Conservation (phyloP, 2,329 filamentous ascomycete genomes). For the Madurella mycetomatis region DNA sequence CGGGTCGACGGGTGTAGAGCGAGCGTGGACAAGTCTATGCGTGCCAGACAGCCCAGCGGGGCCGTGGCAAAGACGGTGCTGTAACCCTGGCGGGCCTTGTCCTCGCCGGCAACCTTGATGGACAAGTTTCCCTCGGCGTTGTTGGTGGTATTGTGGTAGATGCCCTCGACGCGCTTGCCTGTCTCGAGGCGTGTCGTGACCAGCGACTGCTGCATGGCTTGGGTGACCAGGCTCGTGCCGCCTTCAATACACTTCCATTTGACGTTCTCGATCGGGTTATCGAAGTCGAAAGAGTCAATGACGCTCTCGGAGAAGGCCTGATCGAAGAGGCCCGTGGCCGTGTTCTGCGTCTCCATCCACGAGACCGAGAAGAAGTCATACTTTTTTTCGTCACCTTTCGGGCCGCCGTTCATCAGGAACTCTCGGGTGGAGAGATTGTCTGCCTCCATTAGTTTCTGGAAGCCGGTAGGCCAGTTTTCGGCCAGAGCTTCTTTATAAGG, state of each 20-base stretch:
- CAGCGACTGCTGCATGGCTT: constrained; percentile 28
- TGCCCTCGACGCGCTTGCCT: constrained; percentile 1
- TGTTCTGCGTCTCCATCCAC: constrained; percentile 1
- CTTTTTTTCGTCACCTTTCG: background rate
- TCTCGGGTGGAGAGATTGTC: background rate
- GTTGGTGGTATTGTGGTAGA: background rate
- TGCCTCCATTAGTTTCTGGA: background rate
- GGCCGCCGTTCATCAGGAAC: background rate
- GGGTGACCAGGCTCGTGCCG: constrained; percentile 28
- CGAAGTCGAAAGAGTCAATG: constrained; percentile 33
- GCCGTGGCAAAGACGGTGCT: constrained; percentile 30
- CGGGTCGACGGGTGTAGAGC: constrained; percentile 19
- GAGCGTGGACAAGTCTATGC: constrained; percentile 22
- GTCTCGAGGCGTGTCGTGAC: constrained; percentile 5
- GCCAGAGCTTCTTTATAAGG: background rate
- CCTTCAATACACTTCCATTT: constrained; percentile 33
- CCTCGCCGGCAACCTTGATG: background rate
- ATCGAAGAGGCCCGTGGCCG: constrained; percentile 31
- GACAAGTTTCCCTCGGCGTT: background rate
- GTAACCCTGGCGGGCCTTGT: constrained; percentile 13
- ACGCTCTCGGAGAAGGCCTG: constrained; percentile 35
- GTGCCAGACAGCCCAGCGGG: constrained; percentile 26
- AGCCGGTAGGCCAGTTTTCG: background rate
- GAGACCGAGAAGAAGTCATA: background rate
- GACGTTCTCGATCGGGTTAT: constrained; percentile 9